Evolutionary conservation across 257 asterid species (phyloP).

Genomic region (Agastache rugosa): DNA sequence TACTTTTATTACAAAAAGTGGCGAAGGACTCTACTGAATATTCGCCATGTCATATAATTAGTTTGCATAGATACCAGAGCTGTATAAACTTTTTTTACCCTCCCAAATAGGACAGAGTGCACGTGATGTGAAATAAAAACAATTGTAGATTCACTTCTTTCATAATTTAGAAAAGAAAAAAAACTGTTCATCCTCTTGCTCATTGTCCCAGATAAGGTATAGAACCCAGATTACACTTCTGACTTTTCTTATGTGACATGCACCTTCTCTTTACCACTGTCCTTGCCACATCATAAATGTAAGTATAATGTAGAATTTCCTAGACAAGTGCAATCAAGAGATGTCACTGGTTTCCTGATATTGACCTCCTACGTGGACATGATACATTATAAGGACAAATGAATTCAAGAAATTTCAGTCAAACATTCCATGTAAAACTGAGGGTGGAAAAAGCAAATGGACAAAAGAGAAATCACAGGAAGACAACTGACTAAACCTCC

Average conservation of each 20-base stretch:
- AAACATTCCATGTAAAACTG: conserved; percentile 18
- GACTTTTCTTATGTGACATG: not conserved
- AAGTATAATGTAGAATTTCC: not conserved
- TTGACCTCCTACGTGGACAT: not conserved
- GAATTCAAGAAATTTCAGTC: not conserved
- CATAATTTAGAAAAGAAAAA: not conserved
- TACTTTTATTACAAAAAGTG: no score
- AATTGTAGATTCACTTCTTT: not conserved
- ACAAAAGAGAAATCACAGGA: not conserved
- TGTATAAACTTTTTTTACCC: not conserved
- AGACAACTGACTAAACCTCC: not conserved
- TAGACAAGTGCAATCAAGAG: not conserved
- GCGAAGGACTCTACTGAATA: no score
- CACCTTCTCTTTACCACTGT: not conserved
- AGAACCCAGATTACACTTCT: no score
- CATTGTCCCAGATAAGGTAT: not conserved
- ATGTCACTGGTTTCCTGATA: not conserved
- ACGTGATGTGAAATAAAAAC: not conserved
- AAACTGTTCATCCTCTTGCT: not conserved
- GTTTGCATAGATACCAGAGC: not conserved
- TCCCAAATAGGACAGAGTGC: not conserved
- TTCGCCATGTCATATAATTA: not conserved
- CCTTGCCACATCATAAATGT: not conserved
- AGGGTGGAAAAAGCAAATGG: not conserved
- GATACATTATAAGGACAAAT: not conserved